phyloP scores from a whole-genome alignment of 495 filamentous ascomycete species.

The Astrothelium subdiscretum region DNA sequence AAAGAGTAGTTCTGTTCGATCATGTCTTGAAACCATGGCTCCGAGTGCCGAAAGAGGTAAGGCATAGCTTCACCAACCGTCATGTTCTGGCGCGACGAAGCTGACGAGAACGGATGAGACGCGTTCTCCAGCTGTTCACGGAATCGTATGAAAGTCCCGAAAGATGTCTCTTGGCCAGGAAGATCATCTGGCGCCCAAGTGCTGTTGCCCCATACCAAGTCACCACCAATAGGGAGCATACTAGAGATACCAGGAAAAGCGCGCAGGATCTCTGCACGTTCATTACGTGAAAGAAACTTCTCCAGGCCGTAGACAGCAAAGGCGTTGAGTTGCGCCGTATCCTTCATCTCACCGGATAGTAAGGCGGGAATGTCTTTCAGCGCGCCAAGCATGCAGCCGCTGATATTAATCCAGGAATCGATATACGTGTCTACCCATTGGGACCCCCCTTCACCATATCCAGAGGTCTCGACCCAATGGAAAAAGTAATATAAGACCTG shows the following conservation, averaged over 20 bases:
- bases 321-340: conserved; percentile 93
- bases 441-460: conserved; percentile 68
- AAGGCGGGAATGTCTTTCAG: conserved; percentile 85
- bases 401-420: conserved; percentile 95
- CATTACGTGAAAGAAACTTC: conserved; percentile 81
- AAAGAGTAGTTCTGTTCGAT: conserved; percentile 69
- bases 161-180: conserved; percentile 57
- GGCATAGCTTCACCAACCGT: conserved; percentile 65
- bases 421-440: conserved; percentile 86
- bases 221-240: conserved; percentile 93
- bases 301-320: conserved; percentile 96
- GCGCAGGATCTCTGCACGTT: conserved; percentile 87
- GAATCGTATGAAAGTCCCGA: conserved; percentile 80
- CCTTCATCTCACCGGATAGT: conserved; percentile 93
- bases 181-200: conserved; percentile 84
- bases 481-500: conserved; percentile 95
- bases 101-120: neutral
- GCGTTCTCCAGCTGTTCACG: conserved; percentile 33
- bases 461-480: conserved; percentile 83
- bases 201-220: conserved; percentile 85
- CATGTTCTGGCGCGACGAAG: conserved; percentile 56
- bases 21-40: conserved; percentile 73
- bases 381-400: conserved; percentile 93
- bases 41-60: conserved; percentile 65
- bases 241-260: conserved; percentile 94